Evolutionary conservation across 768 basidiomycete species (phyloP).

Genomic region (Suillus alpinus): DNA sequence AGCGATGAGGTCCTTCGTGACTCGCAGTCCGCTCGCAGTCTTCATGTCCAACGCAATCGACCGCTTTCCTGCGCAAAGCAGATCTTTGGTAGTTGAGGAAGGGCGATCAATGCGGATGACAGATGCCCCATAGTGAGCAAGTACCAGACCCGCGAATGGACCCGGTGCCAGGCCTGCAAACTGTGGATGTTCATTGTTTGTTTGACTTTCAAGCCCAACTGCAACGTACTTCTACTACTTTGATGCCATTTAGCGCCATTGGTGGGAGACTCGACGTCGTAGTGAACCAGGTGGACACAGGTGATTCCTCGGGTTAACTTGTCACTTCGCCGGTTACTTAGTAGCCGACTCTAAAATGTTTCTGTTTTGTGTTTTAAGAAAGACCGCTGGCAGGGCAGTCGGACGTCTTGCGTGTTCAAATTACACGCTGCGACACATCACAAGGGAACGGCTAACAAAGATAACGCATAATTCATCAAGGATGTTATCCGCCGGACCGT

Average conservation of each 20-base stretch:
- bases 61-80: slow-evolving; percentile 70
- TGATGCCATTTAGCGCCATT: slow-evolving; percentile 51
- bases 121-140: slow-evolving; percentile 77
- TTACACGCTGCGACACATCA: no score
- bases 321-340: not conserved
- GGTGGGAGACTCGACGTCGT: not conserved
- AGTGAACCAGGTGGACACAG: not conserved
- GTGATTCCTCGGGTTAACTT: not conserved
- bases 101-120: slow-evolving; percentile 75
- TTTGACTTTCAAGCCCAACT: not conserved
- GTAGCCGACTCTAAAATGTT: no score
- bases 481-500: no score
- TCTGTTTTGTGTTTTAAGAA: no score
- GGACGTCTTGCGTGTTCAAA: no score
- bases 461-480: no score
- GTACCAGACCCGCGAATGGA: slow-evolving; percentile 73
- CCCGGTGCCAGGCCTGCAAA: slow-evolving; percentile 83
- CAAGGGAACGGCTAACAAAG: no score
- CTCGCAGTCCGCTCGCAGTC: slow-evolving; percentile 49
- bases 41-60: slow-evolving; percentile 74
- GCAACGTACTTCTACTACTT: slow-evolving; percentile 45
- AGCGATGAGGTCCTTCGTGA: slow-evolving; percentile 55
- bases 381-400: no score
- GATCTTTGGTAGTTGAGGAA: slow-evolving; percentile 41
- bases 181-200: slow-evolving; percentile 31